Evolutionary conservation across 345 rosid species (phyloP), one percentile per base, ranked within the genome.

Genomic region (Trapa incisa): DNA sequence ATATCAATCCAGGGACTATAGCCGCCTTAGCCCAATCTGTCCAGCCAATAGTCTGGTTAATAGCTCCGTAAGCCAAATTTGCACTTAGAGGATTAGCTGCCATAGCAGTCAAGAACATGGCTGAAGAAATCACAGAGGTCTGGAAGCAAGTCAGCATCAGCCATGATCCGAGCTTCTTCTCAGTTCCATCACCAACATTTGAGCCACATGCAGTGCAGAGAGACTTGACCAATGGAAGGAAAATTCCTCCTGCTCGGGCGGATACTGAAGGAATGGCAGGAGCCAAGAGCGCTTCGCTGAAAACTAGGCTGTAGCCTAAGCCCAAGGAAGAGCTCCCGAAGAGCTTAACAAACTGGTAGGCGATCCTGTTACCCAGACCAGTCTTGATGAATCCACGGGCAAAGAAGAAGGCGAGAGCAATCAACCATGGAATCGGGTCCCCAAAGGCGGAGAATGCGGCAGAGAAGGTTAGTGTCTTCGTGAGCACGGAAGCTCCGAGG

Each of bases 21-120:
- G 99, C 99, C 13, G 98, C 99, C 80, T 83, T 89, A 12, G 99
- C 99, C 99, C 99, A 95, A 80, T 91, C 98, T 37, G 89, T 95
- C 99, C 99, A 95, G 54, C 96, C 97, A 73, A 95, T 81, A 1
- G 91, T 79, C 81, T 82, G 87, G 77, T 86, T 79, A 47, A 91
- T 95, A 7, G 99, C 85, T 47, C 77, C 85, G 3, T 76, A 74
- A 0, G 99, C 88, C 80, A 95, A 66, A 64, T 80, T 95, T 7
- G 96, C 98, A 56, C 99, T 89, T 75, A 95, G 78, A 0, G 99
- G 99, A 77, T 95, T 95, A n/a, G 99, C 99, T 3, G 98, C 99
- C 99, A 91, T 95, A 6, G 94, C 99, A 43, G 99, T 95, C 85
- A 95, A 78, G 77, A 95, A 95, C 99, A 95, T 95, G 1, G 99